Percentiles rank a stretch among this genome's conserved stretches.
These are phyloP conservation scores for Trichoderma pleuroti DNA, from an alignment of 2,329 filamentous ascomycete genomes.

Conservation along the genomic window DNA sequence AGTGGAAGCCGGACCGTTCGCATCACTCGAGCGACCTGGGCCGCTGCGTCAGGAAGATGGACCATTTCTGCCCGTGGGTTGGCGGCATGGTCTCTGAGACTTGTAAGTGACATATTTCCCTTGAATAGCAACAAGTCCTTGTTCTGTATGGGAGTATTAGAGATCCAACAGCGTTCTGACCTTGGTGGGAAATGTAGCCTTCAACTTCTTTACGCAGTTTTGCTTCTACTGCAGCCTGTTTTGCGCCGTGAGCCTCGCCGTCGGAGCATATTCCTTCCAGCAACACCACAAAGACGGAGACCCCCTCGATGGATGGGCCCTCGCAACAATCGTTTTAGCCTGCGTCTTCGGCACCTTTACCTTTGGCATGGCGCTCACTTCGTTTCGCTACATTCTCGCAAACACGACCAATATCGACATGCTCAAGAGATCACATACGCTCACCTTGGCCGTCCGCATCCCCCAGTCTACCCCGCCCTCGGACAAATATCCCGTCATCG, in stretches of 20 bases:
- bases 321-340: slow-evolving; percentile 63
- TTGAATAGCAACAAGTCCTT: not conserved
- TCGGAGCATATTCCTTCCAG: slow-evolving; percentile 61
- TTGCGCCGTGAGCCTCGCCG: slow-evolving; percentile 60
- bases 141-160: not conserved
- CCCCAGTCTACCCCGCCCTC: slow-evolving; percentile 46
- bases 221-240: slow-evolving; percentile 68
- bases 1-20: slow-evolving; percentile 83
- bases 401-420: slow-evolving; percentile 87
- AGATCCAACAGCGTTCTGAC: not conserved
- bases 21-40: slow-evolving; percentile 83
- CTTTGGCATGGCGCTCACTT: slow-evolving; percentile 70
- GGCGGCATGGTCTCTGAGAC: slow-evolving; percentile 87
- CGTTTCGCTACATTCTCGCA: slow-evolving; percentile 62
- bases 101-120: slow-evolving; percentile 40
- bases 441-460: slow-evolving; percentile 72
- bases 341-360: slow-evolving; percentile 79
- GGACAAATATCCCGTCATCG: slow-evolving; percentile 49
- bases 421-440: slow-evolving; percentile 59
- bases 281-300: slow-evolving; percentile 45
- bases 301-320: slow-evolving; percentile 55
- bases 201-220: slow-evolving; percentile 93
- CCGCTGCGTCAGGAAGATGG: slow-evolving; percentile 84
- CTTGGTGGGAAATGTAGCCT: slow-evolving; percentile 44
- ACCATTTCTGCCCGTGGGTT: slow-evolving; percentile 97